Conservation (phyloP, 495 filamentous ascomycete genomes). For the Xylaria grammica region DNA sequence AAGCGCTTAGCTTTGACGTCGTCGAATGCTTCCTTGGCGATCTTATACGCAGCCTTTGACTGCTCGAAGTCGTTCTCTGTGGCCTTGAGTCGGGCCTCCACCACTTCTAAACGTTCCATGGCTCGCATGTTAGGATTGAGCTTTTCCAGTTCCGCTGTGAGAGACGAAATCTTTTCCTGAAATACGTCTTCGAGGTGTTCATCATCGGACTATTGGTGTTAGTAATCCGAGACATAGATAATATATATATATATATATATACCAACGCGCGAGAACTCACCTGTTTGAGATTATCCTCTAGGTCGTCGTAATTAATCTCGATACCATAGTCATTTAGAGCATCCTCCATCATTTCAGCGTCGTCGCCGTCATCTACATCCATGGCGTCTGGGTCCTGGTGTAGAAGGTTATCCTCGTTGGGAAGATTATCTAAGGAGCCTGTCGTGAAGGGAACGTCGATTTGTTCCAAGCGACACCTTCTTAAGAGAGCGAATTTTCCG, state of each 20-base stretch:
- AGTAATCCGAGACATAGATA: constrained; percentile 28
- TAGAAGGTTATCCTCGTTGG: constrained; percentile 78
- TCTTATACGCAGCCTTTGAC: constrained; percentile 71
- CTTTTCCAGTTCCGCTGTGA: constrained; percentile 83
- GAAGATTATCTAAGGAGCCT: constrained; percentile 84
- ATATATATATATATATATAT: too few relatives aligned
- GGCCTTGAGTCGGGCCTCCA: constrained; percentile 79
- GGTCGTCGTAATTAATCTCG: constrained; percentile 82
- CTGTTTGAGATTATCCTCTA: constrained; percentile 84
- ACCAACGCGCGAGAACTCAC: constrained; percentile 49
- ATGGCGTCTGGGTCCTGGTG: constrained; percentile 78
- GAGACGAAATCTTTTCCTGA: constrained; percentile 72
- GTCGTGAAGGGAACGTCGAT: constrained; percentile 81
- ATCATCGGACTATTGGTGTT: constrained; percentile 61
- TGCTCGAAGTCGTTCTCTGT: constrained; percentile 91
- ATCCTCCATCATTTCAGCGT: constrained; percentile 58
- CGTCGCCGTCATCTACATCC: constrained; percentile 80
- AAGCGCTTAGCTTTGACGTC: constrained; percentile 79
- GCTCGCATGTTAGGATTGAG: constrained; percentile 96
- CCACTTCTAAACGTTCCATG: constrained; percentile 86
- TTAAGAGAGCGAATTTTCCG: constrained; percentile 79
- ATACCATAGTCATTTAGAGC: constrained; percentile 87
- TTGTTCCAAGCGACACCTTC: constrained; percentile 91
- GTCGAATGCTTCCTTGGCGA: constrained; percentile 81
- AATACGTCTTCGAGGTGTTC: constrained; percentile 78